A percentile compares a stretch with the other conserved stretches of the same genome.
These are phyloP conservation scores for Russula abietina DNA, from an alignment of 768 basidiomycete species.

Conservation along the genomic window DNA sequence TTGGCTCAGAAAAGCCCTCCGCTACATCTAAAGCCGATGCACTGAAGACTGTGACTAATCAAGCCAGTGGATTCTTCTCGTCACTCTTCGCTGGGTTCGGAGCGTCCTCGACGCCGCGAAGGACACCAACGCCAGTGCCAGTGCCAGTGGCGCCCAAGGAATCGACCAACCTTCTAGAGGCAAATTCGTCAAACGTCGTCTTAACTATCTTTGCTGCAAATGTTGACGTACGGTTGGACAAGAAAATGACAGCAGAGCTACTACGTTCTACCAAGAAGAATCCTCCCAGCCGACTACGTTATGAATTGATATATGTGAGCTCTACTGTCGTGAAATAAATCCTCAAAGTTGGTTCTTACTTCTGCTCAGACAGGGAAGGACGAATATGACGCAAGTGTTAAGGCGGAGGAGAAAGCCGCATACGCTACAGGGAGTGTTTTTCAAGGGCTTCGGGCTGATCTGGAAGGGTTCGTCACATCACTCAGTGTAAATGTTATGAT, in stretches of 20 bases:
- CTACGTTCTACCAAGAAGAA: constrained; percentile 93
- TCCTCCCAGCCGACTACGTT: constrained; percentile 67
- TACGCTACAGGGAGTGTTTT: constrained; percentile 74
- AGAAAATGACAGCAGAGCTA: constrained; percentile 66
- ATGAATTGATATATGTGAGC: constrained; percentile 80
- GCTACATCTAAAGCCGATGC: constrained; percentile 18
- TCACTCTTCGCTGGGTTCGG: constrained; percentile 36
- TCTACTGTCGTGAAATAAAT: constrained; percentile 1
- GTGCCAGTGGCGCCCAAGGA: constrained; percentile 30
- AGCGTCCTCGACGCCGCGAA: constrained; percentile 31
- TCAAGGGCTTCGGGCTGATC: constrained; percentile 78
- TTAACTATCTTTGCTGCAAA: constrained; percentile 63
- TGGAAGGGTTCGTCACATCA: constrained; percentile 58
- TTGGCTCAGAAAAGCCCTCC: constrained; percentile 54
- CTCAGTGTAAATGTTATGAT: background rate
- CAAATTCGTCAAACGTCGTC: constrained; percentile 50
- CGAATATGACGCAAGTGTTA: constrained; percentile 67
- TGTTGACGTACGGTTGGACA: constrained; percentile 56
- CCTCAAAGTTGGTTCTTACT: background rate
- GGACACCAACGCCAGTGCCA: constrained; percentile 31
- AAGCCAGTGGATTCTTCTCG: constrained; percentile 36
- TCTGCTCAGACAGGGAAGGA: constrained; percentile 65
- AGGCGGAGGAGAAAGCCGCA: constrained; percentile 56
- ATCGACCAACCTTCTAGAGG: constrained; percentile 29
- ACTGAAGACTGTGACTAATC: constrained; percentile 11